Evolutionary conservation across 441 rosid genomes (phyloP).

Genomic region (Euphorbia celastroides): DNA sequence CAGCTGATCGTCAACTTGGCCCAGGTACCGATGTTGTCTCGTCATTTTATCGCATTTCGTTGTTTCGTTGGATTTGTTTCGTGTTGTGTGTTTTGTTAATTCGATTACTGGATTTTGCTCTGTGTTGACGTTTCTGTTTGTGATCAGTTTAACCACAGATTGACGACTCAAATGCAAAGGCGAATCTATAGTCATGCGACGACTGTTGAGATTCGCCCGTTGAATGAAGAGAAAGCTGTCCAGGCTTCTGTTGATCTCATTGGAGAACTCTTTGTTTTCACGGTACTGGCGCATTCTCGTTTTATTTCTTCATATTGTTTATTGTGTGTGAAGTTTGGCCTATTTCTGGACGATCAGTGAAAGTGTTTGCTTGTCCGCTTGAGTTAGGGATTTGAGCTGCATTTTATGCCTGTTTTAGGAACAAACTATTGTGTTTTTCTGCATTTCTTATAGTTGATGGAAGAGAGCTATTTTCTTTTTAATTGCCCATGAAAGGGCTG

Average conservation of each 20-base stretch:
- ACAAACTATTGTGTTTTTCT: background rate
- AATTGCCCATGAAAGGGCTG: background rate
- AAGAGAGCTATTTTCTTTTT: background rate
- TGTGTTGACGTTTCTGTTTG: background rate
- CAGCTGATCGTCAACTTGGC: constrained; percentile 66
- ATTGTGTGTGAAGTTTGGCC: background rate
- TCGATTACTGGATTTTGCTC: background rate
- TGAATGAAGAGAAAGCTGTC: constrained; percentile 87
- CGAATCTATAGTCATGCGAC: constrained; percentile 66
- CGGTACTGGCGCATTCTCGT: constrained; percentile 35
- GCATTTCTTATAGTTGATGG: background rate
- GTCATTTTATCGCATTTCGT: background rate
- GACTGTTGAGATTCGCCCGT: constrained; percentile 78
- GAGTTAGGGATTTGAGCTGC: background rate
- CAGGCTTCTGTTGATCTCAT: constrained; percentile 93
- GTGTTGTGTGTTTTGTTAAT: background rate
- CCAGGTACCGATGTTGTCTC: constrained; percentile 34
- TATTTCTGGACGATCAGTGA: background rate
- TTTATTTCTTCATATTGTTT: background rate
- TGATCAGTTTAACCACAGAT: constrained; percentile 58
- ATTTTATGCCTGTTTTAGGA: background rate
- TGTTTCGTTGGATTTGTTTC: background rate
- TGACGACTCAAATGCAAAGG: constrained; percentile 75
- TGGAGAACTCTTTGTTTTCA: constrained; percentile 80
- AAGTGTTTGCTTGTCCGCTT: background rate